phyloP scores from a whole-genome alignment of 2,329 filamentous ascomycete species.

The Fusarium illudens region DNA sequence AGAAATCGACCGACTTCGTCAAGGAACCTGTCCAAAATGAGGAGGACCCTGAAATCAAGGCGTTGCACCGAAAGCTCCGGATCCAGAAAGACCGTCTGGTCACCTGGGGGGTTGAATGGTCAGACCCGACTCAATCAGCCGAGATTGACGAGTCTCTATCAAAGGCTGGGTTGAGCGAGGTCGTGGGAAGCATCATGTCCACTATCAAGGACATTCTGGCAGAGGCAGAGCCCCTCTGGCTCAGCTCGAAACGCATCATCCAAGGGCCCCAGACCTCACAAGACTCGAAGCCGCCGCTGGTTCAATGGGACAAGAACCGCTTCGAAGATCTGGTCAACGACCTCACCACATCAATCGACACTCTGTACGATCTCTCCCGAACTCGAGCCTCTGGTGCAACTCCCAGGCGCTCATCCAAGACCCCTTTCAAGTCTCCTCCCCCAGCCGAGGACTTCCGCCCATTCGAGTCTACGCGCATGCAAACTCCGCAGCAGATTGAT shows the following conservation, averaged over 20 bases:
- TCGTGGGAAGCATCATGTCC: slow-evolving; percentile 79
- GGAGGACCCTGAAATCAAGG: slow-evolving; percentile 74
- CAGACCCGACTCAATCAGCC: slow-evolving; percentile 72
- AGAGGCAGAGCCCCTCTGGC: slow-evolving; percentile 77
- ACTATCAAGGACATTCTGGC: slow-evolving; percentile 83
- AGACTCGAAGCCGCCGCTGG: slow-evolving; percentile 64
- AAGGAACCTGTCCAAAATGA: slow-evolving; percentile 69
- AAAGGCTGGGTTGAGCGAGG: slow-evolving; percentile 77
- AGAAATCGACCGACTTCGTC: slow-evolving; percentile 78
- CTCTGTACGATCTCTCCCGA: slow-evolving; percentile 77
- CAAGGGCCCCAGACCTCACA: slow-evolving; percentile 53
- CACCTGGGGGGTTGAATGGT: slow-evolving; percentile 85
- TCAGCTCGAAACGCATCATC: slow-evolving; percentile 61
- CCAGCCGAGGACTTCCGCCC: slow-evolving; percentile 57
- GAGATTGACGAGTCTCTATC: slow-evolving; percentile 77
- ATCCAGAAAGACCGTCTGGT: slow-evolving; percentile 83
- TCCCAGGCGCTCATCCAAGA: slow-evolving; percentile 44
- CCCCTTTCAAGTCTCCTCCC: slow-evolving; percentile 47
- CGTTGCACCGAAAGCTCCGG: slow-evolving; percentile 77
- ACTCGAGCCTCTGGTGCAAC: slow-evolving; percentile 62
- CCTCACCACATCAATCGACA: slow-evolving; percentile 80
- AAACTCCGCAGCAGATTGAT: slow-evolving; percentile 68
- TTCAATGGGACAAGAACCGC: slow-evolving; percentile 74
- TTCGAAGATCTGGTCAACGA: slow-evolving; percentile 80
- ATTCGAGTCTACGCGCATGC: slow-evolving; percentile 69